Evolutionary conservation across 495 filamentous ascomycete species (phyloP).

Genomic region (Podospora didyma): DNA sequence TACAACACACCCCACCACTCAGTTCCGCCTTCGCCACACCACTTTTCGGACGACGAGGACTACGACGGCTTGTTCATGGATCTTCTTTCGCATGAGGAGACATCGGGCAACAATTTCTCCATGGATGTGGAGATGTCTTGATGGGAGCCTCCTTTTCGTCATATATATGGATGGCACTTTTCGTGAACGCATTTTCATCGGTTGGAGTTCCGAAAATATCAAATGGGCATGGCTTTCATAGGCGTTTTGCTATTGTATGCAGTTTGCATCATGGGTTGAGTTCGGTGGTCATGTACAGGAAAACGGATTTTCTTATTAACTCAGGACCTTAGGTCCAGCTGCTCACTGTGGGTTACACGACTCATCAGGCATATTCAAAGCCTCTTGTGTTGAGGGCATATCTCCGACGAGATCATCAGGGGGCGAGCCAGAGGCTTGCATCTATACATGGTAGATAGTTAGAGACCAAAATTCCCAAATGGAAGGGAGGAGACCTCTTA

Average conservation of each 20-base stretch:
- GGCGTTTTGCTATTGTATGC: not conserved
- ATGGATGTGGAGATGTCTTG: slow-evolving; percentile 30
- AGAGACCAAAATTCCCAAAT: slow-evolving; percentile 5
- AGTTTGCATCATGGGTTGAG: not conserved
- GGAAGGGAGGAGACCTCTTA: not conserved
- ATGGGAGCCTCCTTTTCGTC: not conserved
- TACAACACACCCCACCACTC: not conserved
- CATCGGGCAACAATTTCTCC: not conserved
- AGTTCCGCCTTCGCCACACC: slow-evolving; percentile 3
- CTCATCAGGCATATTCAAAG: slow-evolving; percentile 63
- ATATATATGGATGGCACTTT: not conserved
- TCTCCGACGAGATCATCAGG: slow-evolving; percentile 87
- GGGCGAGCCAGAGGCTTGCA: slow-evolving; percentile 92
- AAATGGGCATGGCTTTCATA: not conserved
- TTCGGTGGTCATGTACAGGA: not conserved
- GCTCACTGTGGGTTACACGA: slow-evolving; percentile 68
- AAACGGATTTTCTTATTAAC: not conserved
- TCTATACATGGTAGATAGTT: slow-evolving; percentile 49
- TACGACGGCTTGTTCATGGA: slow-evolving; percentile 61
- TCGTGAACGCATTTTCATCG: not conserved
- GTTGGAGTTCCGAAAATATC: not conserved
- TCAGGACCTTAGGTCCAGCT: no score
- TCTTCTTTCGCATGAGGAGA: slow-evolving; percentile 15
- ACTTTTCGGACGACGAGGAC: slow-evolving; percentile 53
- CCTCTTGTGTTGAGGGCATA: slow-evolving; percentile 73